phyloP scores from a whole-genome alignment of 768 basidiomycete species.

The Boletus rufocinnamomeus region DNA sequence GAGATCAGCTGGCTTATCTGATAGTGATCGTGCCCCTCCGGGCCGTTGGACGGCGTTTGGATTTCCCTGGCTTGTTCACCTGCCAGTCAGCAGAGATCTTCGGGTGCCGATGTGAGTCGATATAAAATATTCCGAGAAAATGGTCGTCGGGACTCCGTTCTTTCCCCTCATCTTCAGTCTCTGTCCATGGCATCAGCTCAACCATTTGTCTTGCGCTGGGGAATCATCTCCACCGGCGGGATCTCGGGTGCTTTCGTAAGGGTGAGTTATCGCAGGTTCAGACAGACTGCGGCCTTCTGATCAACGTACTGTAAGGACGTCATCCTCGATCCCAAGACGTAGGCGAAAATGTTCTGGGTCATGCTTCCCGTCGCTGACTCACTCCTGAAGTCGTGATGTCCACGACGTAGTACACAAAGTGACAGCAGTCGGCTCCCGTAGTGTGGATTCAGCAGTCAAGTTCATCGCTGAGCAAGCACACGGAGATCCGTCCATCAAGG shows the following conservation, averaged over 20 bases:
- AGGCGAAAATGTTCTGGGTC: conserved; percentile 27
- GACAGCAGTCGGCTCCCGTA: conserved; percentile 77
- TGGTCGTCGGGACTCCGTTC: background rate
- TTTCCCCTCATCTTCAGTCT: background rate
- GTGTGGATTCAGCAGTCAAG: conserved; percentile 61
- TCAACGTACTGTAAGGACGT: conserved; percentile 55
- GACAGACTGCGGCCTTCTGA: background rate
- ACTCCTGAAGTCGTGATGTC: conserved; percentile 54
- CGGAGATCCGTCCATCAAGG: conserved; percentile 57
- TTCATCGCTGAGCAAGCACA: conserved; percentile 61
- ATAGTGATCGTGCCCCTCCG: background rate
- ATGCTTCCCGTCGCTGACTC: background rate
- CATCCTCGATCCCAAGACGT: conserved; percentile 75
- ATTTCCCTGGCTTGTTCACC: conserved; percentile 3
- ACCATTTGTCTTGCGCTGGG: conserved; percentile 67
- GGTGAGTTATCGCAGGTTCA: conserved; percentile 40
- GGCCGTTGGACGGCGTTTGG: conserved; percentile 1
- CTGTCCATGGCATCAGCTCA: conserved; percentile 26
- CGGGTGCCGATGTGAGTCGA: background rate
- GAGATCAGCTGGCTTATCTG: conserved; percentile 11
- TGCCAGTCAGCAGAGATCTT: conserved; percentile 5
- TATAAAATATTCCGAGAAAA: conserved; percentile 9
- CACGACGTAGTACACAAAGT: conserved; percentile 69
- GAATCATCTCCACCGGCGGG: conserved; percentile 80
- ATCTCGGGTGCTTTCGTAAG: conserved; percentile 71